A percentile compares a stretch with the other conserved stretches of the same genome.
Conservation (phyloP, 306 rosid species). For the Arachis stenosperma region DNA sequence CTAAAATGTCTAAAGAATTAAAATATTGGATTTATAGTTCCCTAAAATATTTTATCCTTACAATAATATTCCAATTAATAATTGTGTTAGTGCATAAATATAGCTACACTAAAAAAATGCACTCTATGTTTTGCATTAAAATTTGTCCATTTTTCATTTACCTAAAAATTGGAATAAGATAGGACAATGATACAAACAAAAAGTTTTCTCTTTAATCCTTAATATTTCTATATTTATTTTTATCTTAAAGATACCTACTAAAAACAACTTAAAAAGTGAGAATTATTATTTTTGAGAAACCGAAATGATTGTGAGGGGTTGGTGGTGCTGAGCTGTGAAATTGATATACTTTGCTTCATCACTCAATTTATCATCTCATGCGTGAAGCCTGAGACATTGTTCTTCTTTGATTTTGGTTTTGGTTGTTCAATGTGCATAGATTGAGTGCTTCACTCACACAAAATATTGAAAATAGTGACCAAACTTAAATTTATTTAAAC, state of each 20-base stretch:
- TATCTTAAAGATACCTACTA: no score
- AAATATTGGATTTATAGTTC: not conserved
- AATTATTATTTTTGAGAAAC: conserved; percentile 20
- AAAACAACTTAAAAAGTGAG: conserved; percentile 16
- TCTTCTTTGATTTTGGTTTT: conserved; percentile 27
- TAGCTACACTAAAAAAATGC: no score
- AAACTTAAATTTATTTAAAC: conserved; percentile 8
- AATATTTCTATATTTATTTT: no score
- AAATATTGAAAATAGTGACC: conserved; percentile 26
- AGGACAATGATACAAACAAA: no score
- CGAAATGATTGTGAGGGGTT: conserved; percentile 30
- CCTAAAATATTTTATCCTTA: not conserved
- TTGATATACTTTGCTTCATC: conserved; percentile 38
- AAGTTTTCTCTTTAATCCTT: no score
- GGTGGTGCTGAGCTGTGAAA: conserved; percentile 50
- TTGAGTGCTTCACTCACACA: conserved; percentile 35
- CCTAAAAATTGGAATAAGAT: no score
- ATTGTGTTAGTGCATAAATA: no score
- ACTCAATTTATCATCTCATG: conserved; percentile 22
- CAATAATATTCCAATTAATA: no score
- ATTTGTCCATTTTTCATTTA: no score
- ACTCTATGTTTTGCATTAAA: no score
- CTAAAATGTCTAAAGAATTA: not conserved
- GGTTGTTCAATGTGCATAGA: conserved; percentile 19
- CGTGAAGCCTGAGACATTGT: conserved; percentile 27